Evolutionary conservation across 441 rosid genomes (phyloP), one percentile per base, ranked within the genome.

Genomic region (Populus hybrid): DNA sequence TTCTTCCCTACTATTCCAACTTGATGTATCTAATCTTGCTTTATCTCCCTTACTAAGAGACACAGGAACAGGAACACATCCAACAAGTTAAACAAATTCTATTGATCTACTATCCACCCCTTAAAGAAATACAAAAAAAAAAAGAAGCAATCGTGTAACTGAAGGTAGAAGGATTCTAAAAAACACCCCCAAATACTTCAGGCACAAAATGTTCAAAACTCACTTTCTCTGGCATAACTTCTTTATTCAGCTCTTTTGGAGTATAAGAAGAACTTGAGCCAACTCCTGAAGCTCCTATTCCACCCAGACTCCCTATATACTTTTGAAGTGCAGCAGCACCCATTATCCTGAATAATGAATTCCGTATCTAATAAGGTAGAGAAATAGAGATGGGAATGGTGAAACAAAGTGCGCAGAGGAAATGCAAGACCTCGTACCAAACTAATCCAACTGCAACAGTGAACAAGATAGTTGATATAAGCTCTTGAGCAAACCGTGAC

Each of bases 281-380:
- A 82, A 94, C 98, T 72, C 99, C 98, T 59, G 99, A 94, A 79
- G 98, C 74, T 84, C 98, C 99, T 74, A 95, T 94, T 76, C 99
- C 98, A 83, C 98, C 98, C 74, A 92, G 84, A 87, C 96, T 89
- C 74, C 96, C 99, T 74, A 92, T 84, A 82, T 94, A 96, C 87
- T 90, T 94, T 79, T 92, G 97, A 77, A 94, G 94, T 36, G 98
- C 98, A 78, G 97, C 87, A 73, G 96, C 94, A 85, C 98, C 98
- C 97, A 96, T 87, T 68, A 92, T 64, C 97, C 99, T 96, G 87
- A 79, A 82, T 79, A 84, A 65, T 9, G 50, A 64, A 69, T 71
- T 76, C 76, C 18, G 3, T 14, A 14, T 67, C 46, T 0, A 3
- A 40, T 19, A 36, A n/a, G 42, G 59, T 5, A 40, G 10, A 18